These are phyloP conservation scores for Rhizomucor miehei DNA, from an alignment of 371 early-diverging fungal genomes.

Conservation along the genomic window DNA sequence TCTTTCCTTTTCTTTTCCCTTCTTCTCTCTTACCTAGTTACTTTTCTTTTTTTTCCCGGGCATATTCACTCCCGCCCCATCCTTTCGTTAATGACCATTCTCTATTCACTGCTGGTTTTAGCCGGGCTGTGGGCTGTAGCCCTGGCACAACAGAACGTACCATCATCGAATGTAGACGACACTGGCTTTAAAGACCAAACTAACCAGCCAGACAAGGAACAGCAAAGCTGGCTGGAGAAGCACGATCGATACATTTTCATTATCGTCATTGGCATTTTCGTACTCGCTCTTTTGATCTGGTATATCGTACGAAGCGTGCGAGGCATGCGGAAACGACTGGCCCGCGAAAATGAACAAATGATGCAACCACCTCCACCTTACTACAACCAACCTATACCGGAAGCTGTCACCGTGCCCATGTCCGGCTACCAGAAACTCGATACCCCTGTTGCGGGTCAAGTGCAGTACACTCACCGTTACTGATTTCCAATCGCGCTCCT, in stretches of 20 bases:
- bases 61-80: not conserved
- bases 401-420: slow-evolving; percentile 3
- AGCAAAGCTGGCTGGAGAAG: slow-evolving; percentile 14
- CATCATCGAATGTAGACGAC: slow-evolving; percentile 3
- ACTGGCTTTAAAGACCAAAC: slow-evolving; percentile 7
- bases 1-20: not conserved
- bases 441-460: not conserved
- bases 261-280: slow-evolving; percentile 13
- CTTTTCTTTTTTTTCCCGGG: no score
- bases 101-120: no score
- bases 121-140: no score
- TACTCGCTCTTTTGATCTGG: slow-evolving; percentile 12
- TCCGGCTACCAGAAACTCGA: slow-evolving; percentile 4
- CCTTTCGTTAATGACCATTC: not conserved
- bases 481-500: not conserved
- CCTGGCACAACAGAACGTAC: no score
- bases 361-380: slow-evolving; percentile 10
- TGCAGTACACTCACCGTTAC: slow-evolving; percentile 5
- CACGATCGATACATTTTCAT: slow-evolving; percentile 17
- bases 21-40: no score
- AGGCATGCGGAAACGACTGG: slow-evolving; percentile 20
- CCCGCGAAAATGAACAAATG: slow-evolving; percentile 16
- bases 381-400: slow-evolving; percentile 3
- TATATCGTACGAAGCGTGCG: slow-evolving; percentile 17
- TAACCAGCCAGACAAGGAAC: not conserved